Evolutionary conservation across 2,329 filamentous ascomycete genomes (phyloP), one percentile per base, ranked within the genome.

Genomic region (Pyricularia grisea): DNA sequence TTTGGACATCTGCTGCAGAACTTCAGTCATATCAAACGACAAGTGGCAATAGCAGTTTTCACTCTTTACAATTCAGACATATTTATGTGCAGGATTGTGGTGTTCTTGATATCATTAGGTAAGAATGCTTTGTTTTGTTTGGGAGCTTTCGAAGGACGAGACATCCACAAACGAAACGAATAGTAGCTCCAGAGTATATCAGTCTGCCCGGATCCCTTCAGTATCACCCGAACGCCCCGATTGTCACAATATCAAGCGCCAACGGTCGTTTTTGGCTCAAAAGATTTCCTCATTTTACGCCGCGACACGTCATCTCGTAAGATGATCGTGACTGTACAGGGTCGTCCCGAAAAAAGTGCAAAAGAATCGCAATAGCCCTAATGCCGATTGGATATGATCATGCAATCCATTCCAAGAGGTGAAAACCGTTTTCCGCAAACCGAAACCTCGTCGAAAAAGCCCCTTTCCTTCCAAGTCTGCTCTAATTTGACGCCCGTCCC

Each of bases 201-300:
- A 63, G 60, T 63, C 42, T 55, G 42, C 42, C 42, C 42, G 42
- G 58, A 23, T 17, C 58, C 23, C 23, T 61, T n/a, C 27, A 17
- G 23, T 25, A 28, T 63, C 60, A 61, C 23, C 60, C 60, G 28
- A 20, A 27, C 25, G 58, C 58, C 58, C 58, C 11, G n/a, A 61
- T 27, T 25, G 42, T 55, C 42, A 25, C 58, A 61, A 27, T 28
- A 30, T 63, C 60, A 28, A 63, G 60, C 42, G 23, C 58, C 27
- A 27, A 28, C 60, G 60, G 60, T 63, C 58, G 58, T 28, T 63
- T 63, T 63, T 63, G 60, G 60, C 60, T 63, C 25, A 63, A 63
- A 61, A 63, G 60, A 68, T 68, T 68, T 68, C 67, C 67, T 65
- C 60, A 64, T 64, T 68, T 68, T 68, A 65, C 67, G 67, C 67